These are phyloP conservation scores for Capillidium heterosporum DNA, from an alignment of 371 early-diverging fungal genomes.

Conservation along the genomic window DNA sequence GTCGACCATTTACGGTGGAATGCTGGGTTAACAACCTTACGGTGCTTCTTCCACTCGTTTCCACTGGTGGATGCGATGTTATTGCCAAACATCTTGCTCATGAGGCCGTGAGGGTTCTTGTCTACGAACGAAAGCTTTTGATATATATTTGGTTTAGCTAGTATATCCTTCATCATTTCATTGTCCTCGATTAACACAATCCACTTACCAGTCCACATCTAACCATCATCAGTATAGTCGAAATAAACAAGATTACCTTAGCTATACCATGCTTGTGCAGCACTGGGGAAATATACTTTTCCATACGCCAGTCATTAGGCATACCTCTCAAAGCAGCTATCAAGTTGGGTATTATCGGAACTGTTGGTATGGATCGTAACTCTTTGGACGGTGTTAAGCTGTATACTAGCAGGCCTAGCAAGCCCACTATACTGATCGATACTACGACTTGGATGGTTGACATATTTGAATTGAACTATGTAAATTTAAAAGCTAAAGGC, in stretches of 20 bases:
- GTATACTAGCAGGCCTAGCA: neutral
- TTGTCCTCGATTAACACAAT: neutral
- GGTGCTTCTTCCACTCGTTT: neutral
- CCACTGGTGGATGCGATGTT: neutral
- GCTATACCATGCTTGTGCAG: no score
- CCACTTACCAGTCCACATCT: neutral
- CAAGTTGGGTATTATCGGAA: neutral
- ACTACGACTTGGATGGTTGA: no score
- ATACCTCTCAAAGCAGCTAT: neutral
- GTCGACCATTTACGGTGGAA: constrained; percentile 1
- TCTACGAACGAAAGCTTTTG: no score
- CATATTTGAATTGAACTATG: no score
- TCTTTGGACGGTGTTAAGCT: neutral
- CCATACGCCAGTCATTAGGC: neutral
- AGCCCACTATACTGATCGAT: no score
- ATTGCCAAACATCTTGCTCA: no score
- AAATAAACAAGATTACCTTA: neutral
- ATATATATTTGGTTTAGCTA: no score
- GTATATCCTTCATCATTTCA: neutral
- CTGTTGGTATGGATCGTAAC: neutral
- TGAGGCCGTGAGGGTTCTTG: no score
- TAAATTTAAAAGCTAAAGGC: no score
- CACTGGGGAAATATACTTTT: neutral
- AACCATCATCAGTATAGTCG: no score
- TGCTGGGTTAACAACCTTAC: neutral